Conservation (phyloP, 148 eudicot genomes). For the Rhododendron griersonianum region DNA sequence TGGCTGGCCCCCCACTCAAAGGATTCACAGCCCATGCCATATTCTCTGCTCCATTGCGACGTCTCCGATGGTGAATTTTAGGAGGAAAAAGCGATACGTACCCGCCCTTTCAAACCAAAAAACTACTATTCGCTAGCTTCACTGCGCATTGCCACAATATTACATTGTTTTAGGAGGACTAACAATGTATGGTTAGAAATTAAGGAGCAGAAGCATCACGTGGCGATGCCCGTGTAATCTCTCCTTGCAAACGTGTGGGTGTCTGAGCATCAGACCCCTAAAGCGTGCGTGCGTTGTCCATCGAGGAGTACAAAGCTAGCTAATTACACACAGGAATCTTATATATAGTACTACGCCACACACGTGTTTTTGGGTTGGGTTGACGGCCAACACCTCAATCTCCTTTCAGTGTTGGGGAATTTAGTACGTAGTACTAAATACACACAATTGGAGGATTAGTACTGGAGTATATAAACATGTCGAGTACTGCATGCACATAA, state of each 20-base stretch:
- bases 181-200: too few species aligned
- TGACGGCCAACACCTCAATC: not conserved
- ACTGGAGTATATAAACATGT: not conserved
- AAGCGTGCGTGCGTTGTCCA: not conserved
- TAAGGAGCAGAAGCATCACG: too few species aligned
- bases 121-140: too few species aligned
- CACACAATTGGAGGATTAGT: too few species aligned
- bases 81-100: not conserved
- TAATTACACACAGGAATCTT: not conserved
- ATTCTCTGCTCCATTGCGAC: not conserved
- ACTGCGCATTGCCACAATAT: too few species aligned
- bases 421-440: too few species aligned
- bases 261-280: constrained; percentile 12
- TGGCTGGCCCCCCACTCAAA: not conserved
- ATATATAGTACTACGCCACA: too few species aligned
- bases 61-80: not conserved
- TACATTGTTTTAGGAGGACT: too few species aligned
- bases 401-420: not conserved
- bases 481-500: not conserved
- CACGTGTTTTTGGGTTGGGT: constrained; percentile 2
- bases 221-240: too few species aligned
- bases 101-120: not conserved
- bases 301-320: not conserved
- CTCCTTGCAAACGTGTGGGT: constrained; percentile 3
- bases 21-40: not conserved